Base-by-base conservation (phyloP, 352 stramenopile genomes). In the Pythium volutum region DNA sequence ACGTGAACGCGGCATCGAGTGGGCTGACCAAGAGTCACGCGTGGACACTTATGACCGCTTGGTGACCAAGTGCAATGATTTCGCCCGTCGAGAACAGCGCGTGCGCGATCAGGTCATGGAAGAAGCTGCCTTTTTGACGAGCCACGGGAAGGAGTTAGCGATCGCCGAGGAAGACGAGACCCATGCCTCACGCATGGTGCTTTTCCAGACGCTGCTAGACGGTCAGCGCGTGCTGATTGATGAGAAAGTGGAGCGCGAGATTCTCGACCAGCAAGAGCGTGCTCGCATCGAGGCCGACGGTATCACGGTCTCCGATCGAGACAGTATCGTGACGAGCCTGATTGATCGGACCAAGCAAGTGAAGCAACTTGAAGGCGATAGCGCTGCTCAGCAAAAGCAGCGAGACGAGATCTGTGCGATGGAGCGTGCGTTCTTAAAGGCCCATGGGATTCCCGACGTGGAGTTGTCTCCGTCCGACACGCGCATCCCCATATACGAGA, bases 211-310 rank as follows among this genome's bases (percentile, higher is more conserved):
- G 33, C 75, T 89, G 23, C 58, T 89, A 2, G 63, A 70, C 4
- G 67, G 66, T 0, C 80, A 85, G 33, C 74, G 72, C 42, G 57
- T 65, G 10, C 53, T 88, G 31, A 82, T 85, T 7, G 80, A 89
- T 15, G 80, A 87, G 47, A 84, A 83, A 49, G 70, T 86, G 66
- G 64, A 84, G 62, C 67, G 76, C 0, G 75, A 89, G 36, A 46
- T 84, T 8, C 55, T 67, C 18, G 15, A 70, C 2, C 69, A 65
- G 34, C 67, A 65, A 23, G 72, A 84, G 48, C 67, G 62, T 10
- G 67, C 57, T 6, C 75, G 70, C n/a, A 53, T 82, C 0, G 62
- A 69, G 47, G 55, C 56, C 5, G 54, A 86, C 26, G 64, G 55
- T 11, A 42, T 76, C 18, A 9, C 23, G 3, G 60, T 75, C 34